Percentiles rank a stretch among this genome's conserved stretches.
Conservation (phyloP, 371 early-diverging fungal genomes). For the Sporodiniella umbellata region DNA sequence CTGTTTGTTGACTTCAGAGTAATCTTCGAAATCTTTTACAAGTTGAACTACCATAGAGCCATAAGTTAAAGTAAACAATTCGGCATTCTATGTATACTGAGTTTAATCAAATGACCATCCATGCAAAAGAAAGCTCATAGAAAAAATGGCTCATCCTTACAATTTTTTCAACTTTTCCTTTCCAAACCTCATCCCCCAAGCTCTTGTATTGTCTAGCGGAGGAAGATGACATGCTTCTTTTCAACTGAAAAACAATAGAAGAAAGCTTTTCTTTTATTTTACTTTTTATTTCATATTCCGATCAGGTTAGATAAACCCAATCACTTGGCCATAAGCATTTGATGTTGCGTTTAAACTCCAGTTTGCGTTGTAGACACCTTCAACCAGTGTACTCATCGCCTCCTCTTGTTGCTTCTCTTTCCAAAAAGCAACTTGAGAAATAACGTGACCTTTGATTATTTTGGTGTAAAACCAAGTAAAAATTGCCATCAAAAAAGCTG, state of each 20-base stretch:
- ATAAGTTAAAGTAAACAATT: constrained; percentile 97
- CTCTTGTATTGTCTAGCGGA: constrained; percentile 67
- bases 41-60: constrained; percentile 96
- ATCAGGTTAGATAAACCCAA: background rate
- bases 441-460: constrained; percentile 25
- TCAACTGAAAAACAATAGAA: background rate
- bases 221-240: constrained; percentile 29
- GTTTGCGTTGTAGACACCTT: constrained; percentile 24
- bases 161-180: constrained; percentile 90
- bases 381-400: constrained; percentile 13
- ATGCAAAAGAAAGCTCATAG: background rate
- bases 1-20: constrained; percentile 89
- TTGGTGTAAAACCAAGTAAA: constrained; percentile 46
- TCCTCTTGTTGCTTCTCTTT: constrained; percentile 18
- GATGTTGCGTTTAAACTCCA: constrained; percentile 28
- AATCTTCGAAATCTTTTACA: constrained; percentile 93
- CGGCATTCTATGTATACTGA: constrained; percentile 67
- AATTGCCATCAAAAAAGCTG: constrained; percentile 22
- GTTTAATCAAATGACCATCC: background rate
- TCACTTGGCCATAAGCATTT: constrained; percentile 32
- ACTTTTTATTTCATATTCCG: background rate
- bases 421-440: constrained; percentile 28
- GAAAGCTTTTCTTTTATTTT: background rate
- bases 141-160: constrained; percentile 54
- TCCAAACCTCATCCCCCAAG: constrained; percentile 94